Conservation (phyloP, 345 rosid species). For the Mallotus nudiflorus region DNA sequence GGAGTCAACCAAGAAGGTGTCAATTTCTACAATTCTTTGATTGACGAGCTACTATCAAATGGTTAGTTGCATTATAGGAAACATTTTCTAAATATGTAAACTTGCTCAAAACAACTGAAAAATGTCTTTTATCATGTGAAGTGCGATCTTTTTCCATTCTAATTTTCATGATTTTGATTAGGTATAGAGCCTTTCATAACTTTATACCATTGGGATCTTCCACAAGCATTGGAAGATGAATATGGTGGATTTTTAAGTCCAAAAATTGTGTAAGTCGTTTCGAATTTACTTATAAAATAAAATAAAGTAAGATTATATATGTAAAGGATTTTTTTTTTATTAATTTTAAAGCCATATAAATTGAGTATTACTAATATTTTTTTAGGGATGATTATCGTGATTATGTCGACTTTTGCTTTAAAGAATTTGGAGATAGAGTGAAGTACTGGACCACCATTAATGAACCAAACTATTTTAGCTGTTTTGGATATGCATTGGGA, state of each 20-base stretch:
- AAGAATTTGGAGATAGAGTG: slow-evolving; percentile 46
- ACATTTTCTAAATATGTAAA: too few relatives aligned
- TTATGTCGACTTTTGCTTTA: slow-evolving; percentile 47
- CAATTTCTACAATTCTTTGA: slow-evolving; percentile 33
- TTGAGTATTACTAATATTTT: not conserved
- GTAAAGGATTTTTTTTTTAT: too few relatives aligned
- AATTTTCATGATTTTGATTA: not conserved
- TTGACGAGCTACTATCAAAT: slow-evolving; percentile 24
- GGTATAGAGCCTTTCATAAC: slow-evolving; percentile 47
- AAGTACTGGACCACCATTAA: slow-evolving; percentile 51
- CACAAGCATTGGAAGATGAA: slow-evolving; percentile 46
- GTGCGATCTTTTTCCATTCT: too few relatives aligned
- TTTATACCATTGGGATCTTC: slow-evolving; percentile 49
- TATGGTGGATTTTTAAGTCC: slow-evolving; percentile 48
- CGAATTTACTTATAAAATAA: not conserved
- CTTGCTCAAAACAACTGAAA: too few relatives aligned
- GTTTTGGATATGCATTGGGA: slow-evolving; percentile 12
- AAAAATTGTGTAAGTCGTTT: slow-evolving; percentile 35
- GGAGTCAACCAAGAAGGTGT: slow-evolving; percentile 36
- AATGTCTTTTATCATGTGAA: too few relatives aligned
- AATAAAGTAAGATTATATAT: not conserved
- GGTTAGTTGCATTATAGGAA: slow-evolving; percentile 11
- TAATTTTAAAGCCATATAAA: too few relatives aligned
- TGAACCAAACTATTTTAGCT: slow-evolving; percentile 38
- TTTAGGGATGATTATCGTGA: slow-evolving; percentile 43